These are phyloP conservation scores for Aspergillus conjunctus DNA, from an alignment of 495 filamentous ascomycete genomes.

Conservation along the genomic window DNA sequence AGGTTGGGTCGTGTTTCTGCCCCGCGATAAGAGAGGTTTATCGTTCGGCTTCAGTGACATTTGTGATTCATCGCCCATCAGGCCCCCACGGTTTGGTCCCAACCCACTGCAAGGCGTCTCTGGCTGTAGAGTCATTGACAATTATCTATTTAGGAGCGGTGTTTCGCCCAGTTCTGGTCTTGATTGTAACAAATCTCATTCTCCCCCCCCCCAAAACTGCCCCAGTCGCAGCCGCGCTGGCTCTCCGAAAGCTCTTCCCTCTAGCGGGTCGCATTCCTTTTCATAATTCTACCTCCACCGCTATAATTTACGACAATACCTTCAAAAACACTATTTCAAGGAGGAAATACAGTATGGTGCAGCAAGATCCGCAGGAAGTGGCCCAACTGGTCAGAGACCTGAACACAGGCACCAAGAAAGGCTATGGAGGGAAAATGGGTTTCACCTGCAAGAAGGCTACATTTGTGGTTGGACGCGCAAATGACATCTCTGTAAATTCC, in stretches of 20 bases:
- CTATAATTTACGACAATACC: background rate
- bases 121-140: background rate
- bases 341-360: constrained; percentile 34
- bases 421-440: constrained; percentile 45
- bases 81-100: constrained; percentile 2
- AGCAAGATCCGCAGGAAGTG: constrained; percentile 67
- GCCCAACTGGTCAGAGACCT: constrained; percentile 59
- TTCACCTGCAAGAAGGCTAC: constrained; percentile 75
- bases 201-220: background rate
- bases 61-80: constrained; percentile 10
- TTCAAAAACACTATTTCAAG: background rate
- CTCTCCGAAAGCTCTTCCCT: background rate
- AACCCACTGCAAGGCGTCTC: background rate
- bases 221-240: background rate
- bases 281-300: background rate
- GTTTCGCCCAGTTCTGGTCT: background rate
- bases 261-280: background rate
- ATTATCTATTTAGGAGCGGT: background rate
- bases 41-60: constrained; percentile 4
- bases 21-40: constrained; percentile 28
- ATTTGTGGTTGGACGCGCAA: constrained; percentile 63
- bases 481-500: constrained; percentile 71
- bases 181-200: background rate
- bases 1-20: constrained; percentile 7
- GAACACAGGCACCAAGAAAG: constrained; percentile 53